Conservation (phyloP, 2,329 filamentous ascomycete genomes). For the Clarireedia hainanense region DNA sequence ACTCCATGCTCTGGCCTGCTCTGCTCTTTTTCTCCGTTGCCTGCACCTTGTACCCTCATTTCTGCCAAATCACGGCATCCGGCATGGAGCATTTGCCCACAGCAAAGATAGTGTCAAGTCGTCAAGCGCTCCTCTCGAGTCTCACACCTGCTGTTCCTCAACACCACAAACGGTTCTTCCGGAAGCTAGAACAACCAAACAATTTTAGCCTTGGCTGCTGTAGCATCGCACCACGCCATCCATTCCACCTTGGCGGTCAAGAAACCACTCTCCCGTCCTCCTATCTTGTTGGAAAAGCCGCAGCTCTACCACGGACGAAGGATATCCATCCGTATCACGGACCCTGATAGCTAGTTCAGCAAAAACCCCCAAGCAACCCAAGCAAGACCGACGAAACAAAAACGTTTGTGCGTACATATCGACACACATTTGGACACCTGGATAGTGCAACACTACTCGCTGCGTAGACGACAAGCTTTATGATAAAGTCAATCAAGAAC, state of each 20-base stretch:
- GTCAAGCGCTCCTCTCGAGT: too few species aligned
- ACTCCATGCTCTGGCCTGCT: too few species aligned
- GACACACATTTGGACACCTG: neutral
- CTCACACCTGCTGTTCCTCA: too few species aligned
- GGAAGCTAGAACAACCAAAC: neutral
- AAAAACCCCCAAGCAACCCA: neutral
- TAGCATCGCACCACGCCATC: constrained; percentile 1
- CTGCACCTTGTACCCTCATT: too few species aligned
- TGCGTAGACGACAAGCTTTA: neutral
- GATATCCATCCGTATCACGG: neutral
- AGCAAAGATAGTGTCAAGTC: too few species aligned
- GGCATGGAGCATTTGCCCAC: neutral
- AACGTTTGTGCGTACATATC: neutral
- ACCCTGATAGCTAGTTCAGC: neutral
- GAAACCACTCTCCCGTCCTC: neutral
- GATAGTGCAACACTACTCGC: neutral
- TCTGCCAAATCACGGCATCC: neutral
- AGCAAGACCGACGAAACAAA: neutral
- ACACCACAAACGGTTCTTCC: neutral
- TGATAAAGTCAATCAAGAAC: neutral
- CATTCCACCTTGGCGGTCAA: constrained; percentile 10
- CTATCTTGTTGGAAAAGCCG: too few species aligned
- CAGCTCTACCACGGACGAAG: too few species aligned
- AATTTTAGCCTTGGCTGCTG: neutral
- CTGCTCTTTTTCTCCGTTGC: too few species aligned